These are phyloP conservation scores for Nakazawaea ernobii DNA, from an alignment of 805 yeast genomes.

Conservation along the genomic window DNA sequence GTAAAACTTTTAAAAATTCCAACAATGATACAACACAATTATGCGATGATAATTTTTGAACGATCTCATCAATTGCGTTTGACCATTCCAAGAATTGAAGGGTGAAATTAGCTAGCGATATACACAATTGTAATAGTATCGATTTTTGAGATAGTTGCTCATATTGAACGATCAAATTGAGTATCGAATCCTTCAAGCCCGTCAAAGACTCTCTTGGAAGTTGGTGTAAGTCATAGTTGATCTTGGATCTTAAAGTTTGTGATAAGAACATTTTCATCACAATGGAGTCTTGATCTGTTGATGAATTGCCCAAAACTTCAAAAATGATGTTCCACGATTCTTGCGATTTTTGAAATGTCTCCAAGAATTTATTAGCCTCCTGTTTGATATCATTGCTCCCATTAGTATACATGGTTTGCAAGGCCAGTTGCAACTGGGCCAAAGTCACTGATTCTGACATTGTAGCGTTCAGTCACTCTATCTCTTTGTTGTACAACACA, in stretches of 20 bases:
- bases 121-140: slow-evolving; percentile 76
- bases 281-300: slow-evolving; percentile 23
- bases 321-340: slow-evolving; percentile 77
- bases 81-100: slow-evolving; percentile 74
- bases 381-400: slow-evolving; percentile 32
- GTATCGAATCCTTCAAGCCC: slow-evolving; percentile 62
- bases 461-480: neutral
- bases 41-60: slow-evolving; percentile 36
- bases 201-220: slow-evolving; percentile 52
- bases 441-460: slow-evolving; percentile 8
- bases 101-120: slow-evolving; percentile 77
- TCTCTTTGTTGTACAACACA: neutral
- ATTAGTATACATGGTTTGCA: slow-evolving; percentile 33
- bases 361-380: slow-evolving; percentile 52
- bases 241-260: slow-evolving; percentile 82
- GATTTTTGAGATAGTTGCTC: slow-evolving; percentile 39
- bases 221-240: slow-evolving; percentile 81
- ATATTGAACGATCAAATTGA: slow-evolving; percentile 50
- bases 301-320: slow-evolving; percentile 35
- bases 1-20: slow-evolving; percentile 80
- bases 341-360: slow-evolving; percentile 74
- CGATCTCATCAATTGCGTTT: slow-evolving; percentile 64
- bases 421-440: slow-evolving; percentile 35
- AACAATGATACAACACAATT: slow-evolving; percentile 45
- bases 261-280: slow-evolving; percentile 80